Base-by-base conservation (phyloP, 257 asterid genomes). In the Solanum chilense region DNA sequence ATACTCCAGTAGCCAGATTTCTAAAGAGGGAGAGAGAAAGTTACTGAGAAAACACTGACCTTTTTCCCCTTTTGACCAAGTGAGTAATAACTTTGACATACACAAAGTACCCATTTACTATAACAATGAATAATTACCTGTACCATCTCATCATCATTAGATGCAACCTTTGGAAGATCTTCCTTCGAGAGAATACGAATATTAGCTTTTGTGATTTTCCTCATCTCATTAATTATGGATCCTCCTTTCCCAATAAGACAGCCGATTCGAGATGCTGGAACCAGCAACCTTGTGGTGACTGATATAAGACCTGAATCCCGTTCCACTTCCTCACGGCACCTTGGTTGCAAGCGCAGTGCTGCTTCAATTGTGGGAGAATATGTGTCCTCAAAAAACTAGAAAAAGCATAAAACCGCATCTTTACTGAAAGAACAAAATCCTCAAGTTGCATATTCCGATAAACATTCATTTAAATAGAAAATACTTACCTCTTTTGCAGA, bases 201-300 rank as follows among this genome's bases (percentile, higher is more conserved):
- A 83, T 81, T 88, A 86, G 88, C 84, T 86, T 88, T 85, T 7
- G 90, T 88, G 62, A 88, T 42, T 80, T 83, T 88, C 86, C 90
- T 85, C 86, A 88, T 88, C 88, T 88, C 90, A 70, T 69, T 60
- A 73, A 88, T 86, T 68, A 88, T 88, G 35, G 88, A 85, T 39
- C 90, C 90, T 31, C 90, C 90, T 86, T 88, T 88, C 62, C 90
- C 90, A 62, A 88, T 86, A 52, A 88, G 83, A 41, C 90, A 86
- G 56, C 90, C 90, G 39, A 88, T 88, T 25, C 86, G 86, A 80
- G 90, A 88, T n/a, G 86, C 76, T 20, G 90, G 88, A 44, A 88
- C 88, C 60, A 88, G 90, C 41, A 88, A 35, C 41, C 90, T 87
- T 49, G 90, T 88, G 60, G 88, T 88, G 74, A 35, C 49, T 77